These are phyloP conservation scores for Phylloporus arenicola DNA, from an alignment of 768 basidiomycete genomes.

Conservation along the genomic window DNA sequence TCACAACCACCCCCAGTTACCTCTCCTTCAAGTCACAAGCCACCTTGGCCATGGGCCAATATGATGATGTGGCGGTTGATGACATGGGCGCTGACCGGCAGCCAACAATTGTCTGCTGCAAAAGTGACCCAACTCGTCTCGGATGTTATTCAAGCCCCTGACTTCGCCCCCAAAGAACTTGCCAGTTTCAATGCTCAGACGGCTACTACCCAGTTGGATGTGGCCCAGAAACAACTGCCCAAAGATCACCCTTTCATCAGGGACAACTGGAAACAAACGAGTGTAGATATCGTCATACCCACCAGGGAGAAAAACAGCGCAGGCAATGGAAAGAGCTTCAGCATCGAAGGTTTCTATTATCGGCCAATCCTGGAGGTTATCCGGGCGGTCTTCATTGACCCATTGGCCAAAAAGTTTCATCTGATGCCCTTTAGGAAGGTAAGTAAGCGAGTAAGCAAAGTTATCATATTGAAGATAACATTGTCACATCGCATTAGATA, in stretches of 20 bases:
- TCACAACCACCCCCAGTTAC: no score
- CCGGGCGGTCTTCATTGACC: constrained; percentile 3
- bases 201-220: no score
- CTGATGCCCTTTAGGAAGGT: constrained; percentile 18
- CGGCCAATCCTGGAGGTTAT: constrained; percentile 13
- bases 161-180: neutral
- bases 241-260: neutral
- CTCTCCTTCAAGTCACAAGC: neutral
- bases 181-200: neutral
- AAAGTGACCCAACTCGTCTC: constrained; percentile 1
- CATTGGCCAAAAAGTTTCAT: constrained; percentile 11
- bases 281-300: neutral
- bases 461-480: no score
- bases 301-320: neutral
- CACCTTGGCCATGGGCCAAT: neutral
- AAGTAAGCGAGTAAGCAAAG: no score
- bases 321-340: neutral
- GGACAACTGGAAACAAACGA: neutral
- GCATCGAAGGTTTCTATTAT: constrained; percentile 10
- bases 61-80: no score
- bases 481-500: neutral
- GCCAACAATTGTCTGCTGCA: neutral
- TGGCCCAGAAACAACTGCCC: no score
- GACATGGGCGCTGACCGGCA: neutral
- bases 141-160: neutral